Evolutionary conservation across 306 rosid species (phyloP).

Genomic region (Trifolium subterraneum): DNA sequence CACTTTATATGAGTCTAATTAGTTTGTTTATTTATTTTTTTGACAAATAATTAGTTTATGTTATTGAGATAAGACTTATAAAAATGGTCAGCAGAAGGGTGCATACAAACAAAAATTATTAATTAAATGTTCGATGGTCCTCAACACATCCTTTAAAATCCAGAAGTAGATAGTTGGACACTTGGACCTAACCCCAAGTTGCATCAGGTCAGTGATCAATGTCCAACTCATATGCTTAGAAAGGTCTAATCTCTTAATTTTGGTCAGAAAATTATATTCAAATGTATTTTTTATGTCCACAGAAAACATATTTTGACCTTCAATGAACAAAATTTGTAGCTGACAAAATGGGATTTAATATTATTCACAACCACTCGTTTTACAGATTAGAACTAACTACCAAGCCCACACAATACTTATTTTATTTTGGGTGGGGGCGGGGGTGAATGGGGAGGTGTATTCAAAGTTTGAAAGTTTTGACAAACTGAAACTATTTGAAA

Average conservation of each 20-base stretch:
- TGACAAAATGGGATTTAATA: neutral
- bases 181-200: constrained; percentile 42
- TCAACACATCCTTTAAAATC: neutral
- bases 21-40: too few relatives aligned
- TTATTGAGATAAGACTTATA: neutral
- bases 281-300: constrained; percentile 15
- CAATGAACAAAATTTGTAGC: neutral
- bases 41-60: neutral
- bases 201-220: constrained; percentile 17
- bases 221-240: constrained; percentile 28
- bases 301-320: constrained; percentile 28
- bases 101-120: neutral
- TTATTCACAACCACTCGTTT: constrained; percentile 29
- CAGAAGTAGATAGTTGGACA: constrained; percentile 29
- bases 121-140: neutral
- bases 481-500: constrained; percentile 1
- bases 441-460: neutral
- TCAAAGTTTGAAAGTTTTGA: constrained; percentile 40
- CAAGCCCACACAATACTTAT: neutral
- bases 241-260: constrained; percentile 5
- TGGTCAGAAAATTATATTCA: constrained; percentile 49
- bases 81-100: constrained; percentile 41
- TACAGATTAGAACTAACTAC: neutral
- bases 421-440: neutral
- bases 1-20: too few relatives aligned